Percentiles rank a stretch among this genome's conserved stretches.
phyloP scores from a whole-genome alignment of 345 rosid genomes.

The Cochlearia excelsa region DNA sequence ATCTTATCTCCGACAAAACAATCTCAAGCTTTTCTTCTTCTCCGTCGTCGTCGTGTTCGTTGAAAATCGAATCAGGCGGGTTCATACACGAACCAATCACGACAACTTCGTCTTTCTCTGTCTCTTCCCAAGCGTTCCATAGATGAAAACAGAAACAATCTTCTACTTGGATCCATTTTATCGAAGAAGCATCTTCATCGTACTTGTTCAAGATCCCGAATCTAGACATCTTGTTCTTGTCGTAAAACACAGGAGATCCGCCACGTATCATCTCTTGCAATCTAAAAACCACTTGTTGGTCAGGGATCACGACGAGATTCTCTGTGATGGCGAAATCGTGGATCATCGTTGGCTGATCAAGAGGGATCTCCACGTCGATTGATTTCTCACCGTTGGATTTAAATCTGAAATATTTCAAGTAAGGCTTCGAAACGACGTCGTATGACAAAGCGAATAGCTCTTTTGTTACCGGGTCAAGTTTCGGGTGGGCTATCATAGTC shows the following conservation, averaged over 20 bases:
- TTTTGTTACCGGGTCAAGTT: constrained; percentile 61
- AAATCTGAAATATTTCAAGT: constrained; percentile 64
- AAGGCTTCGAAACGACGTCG: constrained; percentile 68
- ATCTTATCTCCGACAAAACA: constrained; percentile 72
- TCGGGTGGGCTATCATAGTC: constrained; percentile 90
- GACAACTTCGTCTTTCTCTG: constrained; percentile 68
- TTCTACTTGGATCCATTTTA: constrained; percentile 59
- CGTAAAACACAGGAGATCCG: constrained; percentile 80
- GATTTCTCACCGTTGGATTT: constrained; percentile 55
- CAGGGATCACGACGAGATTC: constrained; percentile 72
- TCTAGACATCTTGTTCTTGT: constrained; percentile 61
- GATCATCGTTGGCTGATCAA: constrained; percentile 75
- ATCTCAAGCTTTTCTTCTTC: constrained; percentile 67
- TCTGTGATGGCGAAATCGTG: constrained; percentile 82
- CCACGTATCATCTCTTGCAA: constrained; percentile 67
- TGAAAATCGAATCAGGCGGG: constrained; percentile 81
- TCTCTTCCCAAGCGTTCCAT: constrained; percentile 95
- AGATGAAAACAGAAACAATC: constrained; percentile 85
- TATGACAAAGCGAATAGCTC: constrained; percentile 73
- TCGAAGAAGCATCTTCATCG: constrained; percentile 40
- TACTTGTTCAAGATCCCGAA: constrained; percentile 64
- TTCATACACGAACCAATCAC: constrained; percentile 90
- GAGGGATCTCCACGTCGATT: constrained; percentile 59
- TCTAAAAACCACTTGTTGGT: constrained; percentile 79
- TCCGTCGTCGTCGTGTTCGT: constrained; percentile 71